Percentiles rank a stretch among this genome's conserved stretches.
These are phyloP conservation scores for Luffa acutangula DNA, from an alignment of 306 rosid genomes.

Conservation along the genomic window DNA sequence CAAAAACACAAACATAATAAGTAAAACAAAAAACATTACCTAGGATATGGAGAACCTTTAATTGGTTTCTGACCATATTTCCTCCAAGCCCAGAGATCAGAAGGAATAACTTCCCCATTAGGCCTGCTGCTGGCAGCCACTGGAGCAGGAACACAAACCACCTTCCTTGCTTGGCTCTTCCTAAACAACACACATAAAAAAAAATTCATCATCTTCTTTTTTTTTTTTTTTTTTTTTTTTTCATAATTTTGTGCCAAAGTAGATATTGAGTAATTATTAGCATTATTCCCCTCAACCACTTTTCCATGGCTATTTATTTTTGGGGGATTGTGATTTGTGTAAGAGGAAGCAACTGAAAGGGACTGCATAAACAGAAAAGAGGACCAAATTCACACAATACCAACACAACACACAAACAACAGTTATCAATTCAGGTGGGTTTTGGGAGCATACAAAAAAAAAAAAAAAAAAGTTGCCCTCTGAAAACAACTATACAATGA, in stretches of 20 bases:
- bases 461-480: not conserved
- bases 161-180: constrained; percentile 60
- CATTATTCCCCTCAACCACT: not conserved
- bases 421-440: constrained; percentile 11
- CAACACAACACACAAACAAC: not conserved
- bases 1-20: not conserved
- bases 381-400: not conserved
- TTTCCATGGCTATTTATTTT: not conserved
- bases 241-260: not conserved
- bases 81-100: constrained; percentile 80
- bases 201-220: not conserved
- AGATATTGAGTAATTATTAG: not conserved
- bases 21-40: constrained; percentile 11
- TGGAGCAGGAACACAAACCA: constrained; percentile 66
- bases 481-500: constrained; percentile 9
- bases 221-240: not conserved
- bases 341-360: constrained; percentile 4
- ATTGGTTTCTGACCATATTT: constrained; percentile 78
- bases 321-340: not conserved
- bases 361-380: not conserved
- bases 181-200: constrained; percentile 14
- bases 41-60: constrained; percentile 76
- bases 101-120: constrained; percentile 67
- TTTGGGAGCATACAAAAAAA: not conserved
- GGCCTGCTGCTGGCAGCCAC: constrained; percentile 51